A percentile compares a stretch with the other conserved stretches of the same genome.
Conservation (phyloP, 2,329 filamentous ascomycete species). For the Pseudocercospora pini-densiflorae region DNA sequence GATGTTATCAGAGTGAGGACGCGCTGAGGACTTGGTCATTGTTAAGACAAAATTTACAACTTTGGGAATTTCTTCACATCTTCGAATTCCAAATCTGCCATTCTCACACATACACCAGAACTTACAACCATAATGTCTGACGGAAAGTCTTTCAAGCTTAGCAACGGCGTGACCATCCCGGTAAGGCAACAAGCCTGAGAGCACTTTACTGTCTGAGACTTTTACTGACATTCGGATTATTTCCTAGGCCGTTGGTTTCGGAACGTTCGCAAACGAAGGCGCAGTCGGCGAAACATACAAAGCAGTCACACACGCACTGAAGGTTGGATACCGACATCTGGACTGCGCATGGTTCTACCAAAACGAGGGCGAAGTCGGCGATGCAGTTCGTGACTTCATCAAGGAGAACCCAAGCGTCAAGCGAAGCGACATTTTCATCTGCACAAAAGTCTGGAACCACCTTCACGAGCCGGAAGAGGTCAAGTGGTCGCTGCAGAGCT, state of each 20-base stretch:
- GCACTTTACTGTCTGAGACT: not conserved
- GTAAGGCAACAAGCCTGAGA: not conserved
- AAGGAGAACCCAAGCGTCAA: conserved; percentile 51
- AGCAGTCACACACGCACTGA: conserved; percentile 55
- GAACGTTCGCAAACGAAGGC: conserved; percentile 71
- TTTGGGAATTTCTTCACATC: not conserved
- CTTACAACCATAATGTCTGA: conserved; percentile 57
- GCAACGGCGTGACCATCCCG: conserved; percentile 65
- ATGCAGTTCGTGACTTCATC: conserved; percentile 60
- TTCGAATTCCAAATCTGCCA: not conserved
- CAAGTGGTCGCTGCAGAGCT: conserved; percentile 41
- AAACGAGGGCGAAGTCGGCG: conserved; percentile 60
- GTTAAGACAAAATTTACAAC: not conserved
- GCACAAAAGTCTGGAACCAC: conserved; percentile 60
- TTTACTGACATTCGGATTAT: not conserved
- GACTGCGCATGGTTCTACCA: conserved; percentile 62
- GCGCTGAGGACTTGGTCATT: not conserved
- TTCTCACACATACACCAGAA: not conserved
- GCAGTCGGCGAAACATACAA: conserved; percentile 62
- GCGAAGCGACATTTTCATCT: conserved; percentile 57
- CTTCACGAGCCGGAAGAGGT: conserved; percentile 49
- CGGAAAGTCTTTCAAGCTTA: conserved; percentile 57
- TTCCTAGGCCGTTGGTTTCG: conserved; percentile 62
- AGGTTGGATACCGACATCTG: conserved; percentile 58
- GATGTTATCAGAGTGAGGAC: conserved; percentile 12